Conservation (phyloP, 1,284 basidiomycete genomes). For the Xerocomus cyaneibrunnescens region DNA sequence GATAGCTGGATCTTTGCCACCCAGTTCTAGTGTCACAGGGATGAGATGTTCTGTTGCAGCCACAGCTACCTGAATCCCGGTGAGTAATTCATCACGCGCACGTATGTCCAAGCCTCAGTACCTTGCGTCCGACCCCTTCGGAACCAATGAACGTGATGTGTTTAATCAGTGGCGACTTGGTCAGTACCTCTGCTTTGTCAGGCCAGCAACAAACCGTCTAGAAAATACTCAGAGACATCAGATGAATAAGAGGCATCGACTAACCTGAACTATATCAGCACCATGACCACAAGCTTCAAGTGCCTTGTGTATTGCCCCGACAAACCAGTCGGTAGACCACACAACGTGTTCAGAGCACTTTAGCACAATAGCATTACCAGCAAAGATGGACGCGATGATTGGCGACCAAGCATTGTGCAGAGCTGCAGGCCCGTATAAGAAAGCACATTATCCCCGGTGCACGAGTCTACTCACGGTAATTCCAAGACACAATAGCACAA, state of each 20-base stretch:
- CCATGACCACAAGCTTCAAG: conserved; percentile 77
- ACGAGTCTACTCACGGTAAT: conserved; percentile 64
- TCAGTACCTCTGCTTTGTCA: conserved; percentile 81
- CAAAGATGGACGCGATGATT: conserved; percentile 85
- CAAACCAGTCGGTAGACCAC: conserved; percentile 85
- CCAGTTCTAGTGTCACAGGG: conserved; percentile 89
- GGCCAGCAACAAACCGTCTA: conserved; percentile 87
- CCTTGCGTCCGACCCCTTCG: conserved; percentile 84
- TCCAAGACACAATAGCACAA: conserved; percentile 93
- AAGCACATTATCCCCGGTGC: not conserved
- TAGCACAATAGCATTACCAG: conserved; percentile 88
- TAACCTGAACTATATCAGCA: conserved; percentile 77
- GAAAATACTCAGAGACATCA: conserved; percentile 18
- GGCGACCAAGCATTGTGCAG: conserved; percentile 94
- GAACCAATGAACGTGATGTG: conserved; percentile 93
- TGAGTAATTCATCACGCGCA: conserved; percentile 2
- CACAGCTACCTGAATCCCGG: conserved; percentile 59
- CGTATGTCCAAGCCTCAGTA: conserved; percentile 35
- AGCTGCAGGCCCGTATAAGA: conserved; percentile 44
- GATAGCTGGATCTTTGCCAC: conserved; percentile 81
- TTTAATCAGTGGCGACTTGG: conserved; percentile 75
- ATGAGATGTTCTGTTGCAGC: conserved; percentile 86
- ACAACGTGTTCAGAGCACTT: conserved; percentile 94
- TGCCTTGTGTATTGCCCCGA: conserved; percentile 73
- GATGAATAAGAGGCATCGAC: conserved; percentile 12